phyloP scores from a whole-genome alignment of 2,329 filamentous ascomycete genomes.

The Trichothecium roseum region DNA sequence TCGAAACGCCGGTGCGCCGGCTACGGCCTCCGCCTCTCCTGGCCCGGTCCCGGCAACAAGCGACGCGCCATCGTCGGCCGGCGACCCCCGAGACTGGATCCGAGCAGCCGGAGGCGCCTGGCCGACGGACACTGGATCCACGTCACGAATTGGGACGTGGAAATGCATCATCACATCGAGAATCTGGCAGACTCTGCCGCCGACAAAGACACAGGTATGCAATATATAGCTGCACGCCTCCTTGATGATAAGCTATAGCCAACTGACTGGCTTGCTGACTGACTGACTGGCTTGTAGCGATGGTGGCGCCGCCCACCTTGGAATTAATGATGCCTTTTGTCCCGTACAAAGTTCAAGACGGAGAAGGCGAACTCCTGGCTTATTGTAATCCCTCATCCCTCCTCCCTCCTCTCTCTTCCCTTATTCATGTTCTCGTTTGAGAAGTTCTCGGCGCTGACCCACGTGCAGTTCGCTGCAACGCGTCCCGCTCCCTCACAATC shows the following conservation, averaged over 20 bases:
- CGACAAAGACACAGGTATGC: too few relatives aligned
- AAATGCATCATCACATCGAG: conserved; percentile 2
- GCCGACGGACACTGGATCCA: conserved; percentile 11
- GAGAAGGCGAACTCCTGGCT: conserved; percentile 4
- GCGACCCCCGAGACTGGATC: neutral
- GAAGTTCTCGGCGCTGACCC: too few relatives aligned
- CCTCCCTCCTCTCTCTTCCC: conserved; percentile 1
- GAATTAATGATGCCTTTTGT: neutral
- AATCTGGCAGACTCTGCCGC: neutral
- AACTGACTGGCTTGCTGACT: too few relatives aligned
- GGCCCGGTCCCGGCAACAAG: conserved; percentile 14
- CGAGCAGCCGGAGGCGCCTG: conserved; percentile 1
- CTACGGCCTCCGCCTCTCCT: conserved; percentile 15
- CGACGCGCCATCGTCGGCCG: conserved; percentile 10
- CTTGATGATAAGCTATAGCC: too few relatives aligned
- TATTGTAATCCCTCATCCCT: conserved; percentile 5
- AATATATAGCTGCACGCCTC: too few relatives aligned
- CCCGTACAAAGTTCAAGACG: neutral
- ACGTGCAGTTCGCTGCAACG: neutral
- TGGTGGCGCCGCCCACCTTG: neutral
- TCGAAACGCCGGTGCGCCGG: conserved; percentile 4
- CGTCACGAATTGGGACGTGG: conserved; percentile 12
- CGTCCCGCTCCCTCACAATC: conserved; percentile 4
- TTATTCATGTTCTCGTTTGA: too few relatives aligned
- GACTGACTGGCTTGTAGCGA: neutral